Conservation (phyloP, 257 asterid species). For the Gardenia jasminoides region DNA sequence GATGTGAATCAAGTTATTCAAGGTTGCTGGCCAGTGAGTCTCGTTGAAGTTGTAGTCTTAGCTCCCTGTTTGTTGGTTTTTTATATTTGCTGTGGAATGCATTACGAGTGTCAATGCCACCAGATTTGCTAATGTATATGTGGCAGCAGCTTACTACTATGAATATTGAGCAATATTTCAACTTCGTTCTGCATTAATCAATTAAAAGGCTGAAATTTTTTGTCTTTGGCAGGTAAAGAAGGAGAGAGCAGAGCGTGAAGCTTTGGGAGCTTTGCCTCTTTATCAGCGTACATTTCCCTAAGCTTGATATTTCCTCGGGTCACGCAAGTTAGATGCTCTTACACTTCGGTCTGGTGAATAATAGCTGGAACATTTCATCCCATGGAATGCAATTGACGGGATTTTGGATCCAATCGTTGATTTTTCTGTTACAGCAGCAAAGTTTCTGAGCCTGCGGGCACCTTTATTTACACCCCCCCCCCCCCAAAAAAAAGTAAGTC, state of each 20-base stretch:
- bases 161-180: not conserved
- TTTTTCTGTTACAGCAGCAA: constrained; percentile 4
- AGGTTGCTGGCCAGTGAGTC: not conserved
- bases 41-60: not conserved
- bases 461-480: not conserved
- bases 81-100: not conserved
- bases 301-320: constrained; percentile 11
- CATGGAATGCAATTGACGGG: not conserved
- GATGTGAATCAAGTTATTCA: not conserved
- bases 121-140: not conserved
- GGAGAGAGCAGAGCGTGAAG: constrained; percentile 77
- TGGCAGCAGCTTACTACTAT: not conserved
- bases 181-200: not conserved
- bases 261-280: constrained; percentile 78
- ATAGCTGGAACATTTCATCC: not conserved
- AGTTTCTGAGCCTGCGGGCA: not conserved
- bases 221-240: constrained; percentile 55
- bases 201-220: not conserved
- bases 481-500: too few species aligned
- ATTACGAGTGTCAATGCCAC: not conserved
- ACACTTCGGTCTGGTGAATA: not conserved
- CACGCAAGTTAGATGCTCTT: not conserved
- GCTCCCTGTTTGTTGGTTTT: not conserved
- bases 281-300: constrained; percentile 71
- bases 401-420: not conserved